Conservation (phyloP, 148 eudicot genomes). For the Camellia japonica region DNA sequence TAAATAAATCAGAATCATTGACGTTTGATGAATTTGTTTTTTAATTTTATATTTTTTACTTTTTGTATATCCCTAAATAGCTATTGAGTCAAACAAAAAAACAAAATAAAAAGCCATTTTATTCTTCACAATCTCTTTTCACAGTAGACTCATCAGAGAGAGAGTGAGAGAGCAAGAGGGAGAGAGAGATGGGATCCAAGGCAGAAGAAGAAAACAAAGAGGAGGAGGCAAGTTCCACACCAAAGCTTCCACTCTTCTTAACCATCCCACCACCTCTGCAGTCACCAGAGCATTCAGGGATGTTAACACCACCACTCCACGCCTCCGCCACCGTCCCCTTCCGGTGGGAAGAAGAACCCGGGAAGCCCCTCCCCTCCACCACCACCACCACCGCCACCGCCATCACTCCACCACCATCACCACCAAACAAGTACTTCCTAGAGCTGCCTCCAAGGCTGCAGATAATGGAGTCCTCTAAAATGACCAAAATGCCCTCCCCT, state of each 20-base stretch:
- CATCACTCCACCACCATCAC: background rate
- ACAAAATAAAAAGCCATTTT: no score
- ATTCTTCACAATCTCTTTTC: background rate
- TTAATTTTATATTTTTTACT: no score
- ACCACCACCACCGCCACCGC: conserved; percentile 10
- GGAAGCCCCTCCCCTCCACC: conserved; percentile 63
- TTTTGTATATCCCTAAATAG: no score
- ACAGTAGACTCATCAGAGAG: background rate
- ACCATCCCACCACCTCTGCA: conserved; percentile 14
- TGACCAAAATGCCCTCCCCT: conserved; percentile 64
- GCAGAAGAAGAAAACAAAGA: conserved; percentile 17
- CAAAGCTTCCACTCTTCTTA: conserved; percentile 31
- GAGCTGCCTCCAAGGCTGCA: conserved; percentile 64
- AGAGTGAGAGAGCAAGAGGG: background rate
- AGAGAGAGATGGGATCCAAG: conserved; percentile 36
- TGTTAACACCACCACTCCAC: conserved; percentile 53
- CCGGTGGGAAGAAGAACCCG: conserved; percentile 83
- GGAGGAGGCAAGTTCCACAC: conserved; percentile 13
- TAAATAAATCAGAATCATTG: no score
- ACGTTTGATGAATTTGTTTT: no score
- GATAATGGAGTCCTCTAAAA: conserved; percentile 5
- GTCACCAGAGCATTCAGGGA: conserved; percentile 33
- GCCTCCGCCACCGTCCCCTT: conserved; percentile 69
- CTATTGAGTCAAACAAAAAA: no score
- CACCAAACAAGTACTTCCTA: conserved; percentile 27